Base-by-base conservation (phyloP, 2,329 filamentous ascomycete genomes). In the Colletotrichum liaoningense region DNA sequence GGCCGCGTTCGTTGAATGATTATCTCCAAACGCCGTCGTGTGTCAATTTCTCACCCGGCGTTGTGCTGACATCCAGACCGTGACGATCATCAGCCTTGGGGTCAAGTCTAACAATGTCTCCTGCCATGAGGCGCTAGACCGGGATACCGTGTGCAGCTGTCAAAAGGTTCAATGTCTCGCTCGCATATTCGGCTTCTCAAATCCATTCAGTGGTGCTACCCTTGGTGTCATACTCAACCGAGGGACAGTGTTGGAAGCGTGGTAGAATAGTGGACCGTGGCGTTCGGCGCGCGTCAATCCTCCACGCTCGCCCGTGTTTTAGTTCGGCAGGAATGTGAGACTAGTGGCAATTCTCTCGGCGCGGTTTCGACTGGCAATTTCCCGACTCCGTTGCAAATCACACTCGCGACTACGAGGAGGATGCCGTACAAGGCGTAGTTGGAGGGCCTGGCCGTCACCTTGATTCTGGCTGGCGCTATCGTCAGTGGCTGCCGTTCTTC, bases 71-170 rank as follows among this genome's bases (percentile, higher is more conserved):
- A 22, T 30, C 12, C 62, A 70, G 63, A 46, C 68, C 58, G 7
- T n/a, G 63, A 46, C 46, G 58, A 72, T 72, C 71, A 55, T 28
- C 57, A 59, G 63, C 46, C 38, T 52, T 59, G 30, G 42, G 11
- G 35, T 16, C 54, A 49, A 33, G 30, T 26, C 58, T 35, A 49
- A 59, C 9, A 19, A 42, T 30, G 22, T 35, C 59, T 63, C 22
- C 22, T 26, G 68, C 28, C 38, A n/a, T 19, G 35, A 52, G 57
- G 11, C 52, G 57, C 68, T 68, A 59, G 65, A 24, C 55, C 14
- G 63, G 46, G 59, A 63, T 58, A 38, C 46, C 63, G 24, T 63
- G 35, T 42, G 63, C 49, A 68, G 63, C 63, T 72, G 58, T 72
- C 63, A 74, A 55, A 19, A 26, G 16, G 49, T 49, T 6, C 67